A percentile compares a stretch with the other conserved stretches of the same genome.
Evolutionary conservation across 345 rosid species (phyloP).

Genomic region (Brassica carinata): DNA sequence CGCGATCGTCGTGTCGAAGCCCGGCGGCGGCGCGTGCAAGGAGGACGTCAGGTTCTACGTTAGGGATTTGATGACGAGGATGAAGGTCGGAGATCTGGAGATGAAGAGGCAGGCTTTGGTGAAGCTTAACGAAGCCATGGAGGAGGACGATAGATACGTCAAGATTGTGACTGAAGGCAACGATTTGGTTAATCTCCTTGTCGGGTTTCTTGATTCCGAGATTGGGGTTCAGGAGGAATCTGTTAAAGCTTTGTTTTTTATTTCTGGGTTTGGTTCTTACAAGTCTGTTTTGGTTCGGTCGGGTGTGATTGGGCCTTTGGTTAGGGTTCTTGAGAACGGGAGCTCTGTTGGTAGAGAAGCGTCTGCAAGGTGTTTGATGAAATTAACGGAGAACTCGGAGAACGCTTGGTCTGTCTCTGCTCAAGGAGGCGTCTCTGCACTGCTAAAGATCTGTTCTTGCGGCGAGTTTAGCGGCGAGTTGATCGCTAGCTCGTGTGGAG

Average conservation of each 20-base stretch:
- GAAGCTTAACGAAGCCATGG: constrained; percentile 58
- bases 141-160: constrained; percentile 66
- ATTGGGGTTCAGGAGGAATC: constrained; percentile 59
- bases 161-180: constrained; percentile 55
- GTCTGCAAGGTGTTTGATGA: constrained; percentile 63
- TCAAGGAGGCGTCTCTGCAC: constrained; percentile 89
- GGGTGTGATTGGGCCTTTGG: constrained; percentile 69
- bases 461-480: constrained; percentile 48
- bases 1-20: constrained; percentile 85
- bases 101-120: constrained; percentile 83
- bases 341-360: constrained; percentile 53
- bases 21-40: constrained; percentile 58
- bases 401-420: constrained; percentile 96
- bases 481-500: constrained; percentile 63
- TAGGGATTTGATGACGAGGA: constrained; percentile 80
- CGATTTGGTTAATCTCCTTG: constrained; percentile 54
- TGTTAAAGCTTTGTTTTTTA: constrained; percentile 54
- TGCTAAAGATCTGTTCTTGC: constrained; percentile 66
- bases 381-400: constrained; percentile 74
- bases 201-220: constrained; percentile 68
- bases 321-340: constrained; percentile 71
- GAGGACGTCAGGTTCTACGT: constrained; percentile 86
- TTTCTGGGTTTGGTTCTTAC: constrained; percentile 62
- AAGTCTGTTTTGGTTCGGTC: constrained; percentile 57
- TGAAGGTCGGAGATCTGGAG: constrained; percentile 84